These are phyloP conservation scores for Rubroboletus satanas DNA, from an alignment of 768 basidiomycete genomes.

Conservation along the genomic window DNA sequence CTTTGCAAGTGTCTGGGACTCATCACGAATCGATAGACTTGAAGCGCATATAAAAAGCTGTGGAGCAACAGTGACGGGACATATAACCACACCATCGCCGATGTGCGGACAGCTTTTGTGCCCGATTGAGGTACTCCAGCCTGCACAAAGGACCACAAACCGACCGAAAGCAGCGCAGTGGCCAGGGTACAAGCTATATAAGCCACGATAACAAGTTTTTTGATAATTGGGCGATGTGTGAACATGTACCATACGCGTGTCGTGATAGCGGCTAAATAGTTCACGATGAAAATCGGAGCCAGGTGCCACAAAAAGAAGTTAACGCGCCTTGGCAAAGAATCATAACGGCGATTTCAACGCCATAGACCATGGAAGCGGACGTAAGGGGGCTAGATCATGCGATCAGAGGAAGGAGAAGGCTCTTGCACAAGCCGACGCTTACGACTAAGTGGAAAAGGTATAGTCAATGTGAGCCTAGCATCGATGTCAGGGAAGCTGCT, in stretches of 20 bases:
- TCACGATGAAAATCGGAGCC: neutral
- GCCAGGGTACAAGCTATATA: neutral
- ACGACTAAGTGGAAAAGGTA: neutral
- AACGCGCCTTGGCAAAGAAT: slow-evolving; percentile 14
- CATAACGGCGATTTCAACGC: neutral
- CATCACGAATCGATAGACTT: slow-evolving; percentile 11
- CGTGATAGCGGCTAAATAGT: slow-evolving; percentile 8
- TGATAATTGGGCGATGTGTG: neutral
- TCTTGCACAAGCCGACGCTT: neutral
- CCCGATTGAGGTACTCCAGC: neutral
- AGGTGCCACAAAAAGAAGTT: neutral
- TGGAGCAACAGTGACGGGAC: slow-evolving; percentile 12
- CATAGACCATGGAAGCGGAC: neutral
- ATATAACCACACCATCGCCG: slow-evolving; percentile 6
- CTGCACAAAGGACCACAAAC: neutral
- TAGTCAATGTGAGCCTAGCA: neutral
- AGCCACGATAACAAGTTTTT: neutral
- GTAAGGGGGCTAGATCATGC: neutral
- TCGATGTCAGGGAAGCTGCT: neutral
- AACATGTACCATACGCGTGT: slow-evolving; percentile 23
- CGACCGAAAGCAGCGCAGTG: neutral
- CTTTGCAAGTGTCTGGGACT: slow-evolving; percentile 4
- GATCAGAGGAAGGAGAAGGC: neutral
- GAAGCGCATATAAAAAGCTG: slow-evolving; percentile 13
- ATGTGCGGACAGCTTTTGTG: neutral